Evolutionary conservation across 108 stramenopile genomes (phyloP).

Genomic region (Pseudonitzschia multiseries): DNA sequence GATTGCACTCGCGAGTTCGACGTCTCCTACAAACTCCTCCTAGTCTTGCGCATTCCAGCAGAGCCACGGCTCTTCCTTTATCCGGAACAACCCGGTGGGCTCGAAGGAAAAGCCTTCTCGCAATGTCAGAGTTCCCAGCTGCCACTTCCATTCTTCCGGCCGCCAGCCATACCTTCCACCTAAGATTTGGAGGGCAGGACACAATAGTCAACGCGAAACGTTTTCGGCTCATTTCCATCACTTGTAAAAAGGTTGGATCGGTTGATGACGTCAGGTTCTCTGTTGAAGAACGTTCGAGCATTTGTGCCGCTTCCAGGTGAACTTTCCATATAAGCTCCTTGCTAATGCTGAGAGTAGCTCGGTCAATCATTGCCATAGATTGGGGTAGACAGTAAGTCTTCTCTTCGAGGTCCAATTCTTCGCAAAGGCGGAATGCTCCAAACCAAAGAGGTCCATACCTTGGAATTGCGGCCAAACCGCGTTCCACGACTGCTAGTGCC

Average conservation of each 20-base stretch:
- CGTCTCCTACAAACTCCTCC: conserved; percentile 90
- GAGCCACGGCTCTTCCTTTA: conserved; percentile 84
- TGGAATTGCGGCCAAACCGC: conserved; percentile 90
- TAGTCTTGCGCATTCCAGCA: conserved; percentile 90
- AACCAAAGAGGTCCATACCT: conserved; percentile 98
- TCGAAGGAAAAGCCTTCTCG: conserved; percentile 80
- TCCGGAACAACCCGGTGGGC: conserved; percentile 90
- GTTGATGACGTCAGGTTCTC: conserved; percentile 36
- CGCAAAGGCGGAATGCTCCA: conserved; percentile 89
- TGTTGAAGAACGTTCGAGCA: conserved; percentile 85
- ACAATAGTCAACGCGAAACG: conserved; percentile 82
- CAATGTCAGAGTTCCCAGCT: conserved; percentile 71
- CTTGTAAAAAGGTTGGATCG: conserved; percentile 34
- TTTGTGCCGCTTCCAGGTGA: conserved; percentile 92
- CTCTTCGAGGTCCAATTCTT: conserved; percentile 65
- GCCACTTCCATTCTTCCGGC: conserved; percentile 93
- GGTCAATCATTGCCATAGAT: conserved; percentile 72
- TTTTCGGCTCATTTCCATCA: conserved; percentile 44
- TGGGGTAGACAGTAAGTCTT: conserved; percentile 56
- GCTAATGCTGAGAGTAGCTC: conserved; percentile 84
- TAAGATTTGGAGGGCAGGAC: conserved; percentile 86
- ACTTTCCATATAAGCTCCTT: conserved; percentile 96
- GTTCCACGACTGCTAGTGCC: conserved; percentile 89
- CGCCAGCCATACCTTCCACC: conserved; percentile 96
- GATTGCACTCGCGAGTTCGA: conserved; percentile 81